Evolutionary conservation across 108 stramenopile species (phyloP).

Genomic region (Nitzschia sp.): DNA sequence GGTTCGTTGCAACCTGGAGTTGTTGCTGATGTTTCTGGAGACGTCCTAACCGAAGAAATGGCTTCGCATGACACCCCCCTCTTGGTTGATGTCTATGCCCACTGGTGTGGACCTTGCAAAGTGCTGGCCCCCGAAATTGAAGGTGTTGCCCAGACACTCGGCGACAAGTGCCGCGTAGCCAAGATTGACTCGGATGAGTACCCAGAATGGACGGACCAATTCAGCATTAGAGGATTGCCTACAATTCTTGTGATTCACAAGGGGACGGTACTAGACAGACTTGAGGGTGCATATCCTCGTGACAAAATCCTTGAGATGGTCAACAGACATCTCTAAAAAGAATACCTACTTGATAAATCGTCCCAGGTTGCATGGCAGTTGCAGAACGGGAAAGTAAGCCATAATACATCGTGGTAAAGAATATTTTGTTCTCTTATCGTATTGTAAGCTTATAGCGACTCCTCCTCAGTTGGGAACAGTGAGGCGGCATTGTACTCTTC

Average conservation of each 20-base stretch:
- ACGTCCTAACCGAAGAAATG: slow-evolving; percentile 54
- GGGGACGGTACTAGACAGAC: slow-evolving; percentile 56
- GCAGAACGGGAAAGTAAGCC: too few relatives aligned
- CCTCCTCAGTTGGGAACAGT: not conserved
- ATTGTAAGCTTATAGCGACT: not conserved
- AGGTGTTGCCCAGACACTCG: slow-evolving; percentile 62
- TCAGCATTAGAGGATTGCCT: slow-evolving; percentile 58
- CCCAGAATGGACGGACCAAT: slow-evolving; percentile 46
- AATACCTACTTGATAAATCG: not conserved
- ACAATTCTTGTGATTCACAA: slow-evolving; percentile 59
- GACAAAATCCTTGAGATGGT: slow-evolving; percentile 61
- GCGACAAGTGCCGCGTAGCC: slow-evolving; percentile 57
- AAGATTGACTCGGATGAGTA: slow-evolving; percentile 84
- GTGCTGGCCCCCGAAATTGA: slow-evolving; percentile 69
- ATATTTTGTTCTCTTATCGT: too few relatives aligned
- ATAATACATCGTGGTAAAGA: too few relatives aligned
- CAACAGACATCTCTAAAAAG: not conserved
- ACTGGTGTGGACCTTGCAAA: slow-evolving; percentile 91
- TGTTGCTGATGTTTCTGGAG: slow-evolving; percentile 57
- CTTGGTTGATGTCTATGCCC: slow-evolving; percentile 83
- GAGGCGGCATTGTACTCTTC: slow-evolving; percentile 44
- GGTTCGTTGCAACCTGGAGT: slow-evolving; percentile 57
- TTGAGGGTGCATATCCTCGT: slow-evolving; percentile 82
- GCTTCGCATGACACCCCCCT: slow-evolving; percentile 47
- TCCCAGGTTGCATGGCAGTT: too few relatives aligned